phyloP scores from a whole-genome alignment of 2,329 filamentous ascomycete genomes.

The Hypomyces rosellus region DNA sequence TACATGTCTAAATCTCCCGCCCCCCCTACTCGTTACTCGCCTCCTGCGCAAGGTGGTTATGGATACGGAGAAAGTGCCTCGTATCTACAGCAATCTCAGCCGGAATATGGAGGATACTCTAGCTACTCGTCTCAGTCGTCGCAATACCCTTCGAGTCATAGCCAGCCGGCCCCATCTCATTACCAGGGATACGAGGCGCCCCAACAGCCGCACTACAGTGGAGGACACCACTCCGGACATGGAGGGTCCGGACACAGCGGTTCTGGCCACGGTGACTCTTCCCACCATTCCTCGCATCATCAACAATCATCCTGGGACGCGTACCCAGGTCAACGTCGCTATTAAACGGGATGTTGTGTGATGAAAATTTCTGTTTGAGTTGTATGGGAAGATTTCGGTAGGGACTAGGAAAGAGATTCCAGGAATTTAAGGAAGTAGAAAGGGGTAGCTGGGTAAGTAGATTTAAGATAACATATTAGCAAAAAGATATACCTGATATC shows the following conservation, averaged over 20 bases:
- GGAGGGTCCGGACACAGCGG: conserved; percentile 17
- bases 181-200: conserved; percentile 21
- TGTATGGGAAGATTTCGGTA: neutral
- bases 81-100: conserved; percentile 17
- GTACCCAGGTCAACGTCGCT: conserved; percentile 33
- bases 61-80: conserved; percentile 35
- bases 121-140: conserved; percentile 28
- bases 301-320: conserved; percentile 28
- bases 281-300: conserved; percentile 8
- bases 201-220: conserved; percentile 21
- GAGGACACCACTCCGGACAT: conserved; percentile 9
- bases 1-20: conserved; percentile 36
- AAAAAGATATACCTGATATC: too few species aligned
- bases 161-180: conserved; percentile 22
- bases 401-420: too few species aligned
- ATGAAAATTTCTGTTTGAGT: neutral
- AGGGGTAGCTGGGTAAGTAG: too few species aligned
- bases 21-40: conserved; percentile 24
- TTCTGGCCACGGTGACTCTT: conserved; percentile 3
- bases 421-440: too few species aligned
- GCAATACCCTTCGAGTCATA: conserved; percentile 28
- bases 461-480: too few species aligned
- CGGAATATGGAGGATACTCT: conserved; percentile 18
- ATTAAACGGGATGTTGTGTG: conserved; percentile 21
- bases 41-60: conserved; percentile 26